Conservation (phyloP, 1,284 basidiomycete genomes). For the Moniliophthora roreri region DNA sequence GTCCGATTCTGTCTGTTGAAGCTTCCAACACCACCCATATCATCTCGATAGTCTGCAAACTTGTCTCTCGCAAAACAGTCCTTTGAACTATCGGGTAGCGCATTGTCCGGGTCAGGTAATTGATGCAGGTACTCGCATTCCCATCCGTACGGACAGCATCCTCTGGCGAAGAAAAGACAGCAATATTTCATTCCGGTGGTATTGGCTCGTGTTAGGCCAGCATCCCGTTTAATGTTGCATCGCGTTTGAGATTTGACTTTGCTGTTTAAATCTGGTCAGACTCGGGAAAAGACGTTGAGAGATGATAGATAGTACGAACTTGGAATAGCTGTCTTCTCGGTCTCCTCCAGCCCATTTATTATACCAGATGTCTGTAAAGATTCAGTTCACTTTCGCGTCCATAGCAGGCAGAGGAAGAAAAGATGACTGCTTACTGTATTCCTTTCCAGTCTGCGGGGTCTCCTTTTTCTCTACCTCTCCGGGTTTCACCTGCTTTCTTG, state of each 20-base stretch:
- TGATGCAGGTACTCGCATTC: conserved; percentile 96
- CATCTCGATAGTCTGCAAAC: conserved; percentile 96
- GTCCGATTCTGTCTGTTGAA: conserved; percentile 95
- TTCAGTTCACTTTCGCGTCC: conserved; percentile 15
- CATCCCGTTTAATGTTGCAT: conserved; percentile 87
- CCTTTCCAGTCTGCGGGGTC: conserved; percentile 88
- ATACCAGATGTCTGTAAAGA: conserved; percentile 89
- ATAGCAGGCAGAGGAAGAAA: background rate
- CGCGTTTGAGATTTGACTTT: conserved; percentile 92
- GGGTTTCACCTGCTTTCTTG: conserved; percentile 86
- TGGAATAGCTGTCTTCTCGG: conserved; percentile 90
- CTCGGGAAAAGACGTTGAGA: background rate
- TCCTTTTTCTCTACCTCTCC: conserved; percentile 90
- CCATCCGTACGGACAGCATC: conserved; percentile 96
- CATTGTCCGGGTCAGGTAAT: conserved; percentile 70
- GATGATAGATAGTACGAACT: conserved; percentile 47
- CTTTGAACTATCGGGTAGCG: conserved; percentile 87
- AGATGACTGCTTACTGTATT: conserved; percentile 72
- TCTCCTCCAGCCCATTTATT: conserved; percentile 99
- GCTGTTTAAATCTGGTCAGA: conserved; percentile 41
- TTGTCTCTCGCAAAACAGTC: conserved; percentile 98
- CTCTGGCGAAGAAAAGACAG: conserved; percentile 95
- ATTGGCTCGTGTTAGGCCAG: conserved; percentile 92
- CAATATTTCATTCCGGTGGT: conserved; percentile 89
- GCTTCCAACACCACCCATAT: conserved; percentile 99